Base-by-base conservation (phyloP, 2,329 filamentous ascomycete species). In the Nothophaeocryptopus gaeumannii region DNA sequence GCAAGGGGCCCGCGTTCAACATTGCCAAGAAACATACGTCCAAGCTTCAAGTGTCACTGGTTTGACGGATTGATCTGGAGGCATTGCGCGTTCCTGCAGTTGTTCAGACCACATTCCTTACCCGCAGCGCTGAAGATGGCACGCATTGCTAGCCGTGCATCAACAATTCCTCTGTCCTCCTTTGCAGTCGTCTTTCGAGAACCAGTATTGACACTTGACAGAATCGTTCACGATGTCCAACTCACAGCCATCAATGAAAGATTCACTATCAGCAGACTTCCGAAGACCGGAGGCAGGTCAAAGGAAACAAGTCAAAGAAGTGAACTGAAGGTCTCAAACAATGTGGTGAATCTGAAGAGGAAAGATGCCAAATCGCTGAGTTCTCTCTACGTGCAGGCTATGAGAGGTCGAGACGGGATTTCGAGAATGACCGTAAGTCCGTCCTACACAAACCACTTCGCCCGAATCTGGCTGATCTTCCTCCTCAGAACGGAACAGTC, bases 321-420 rank as follows among this genome's bases (percentile, higher is more conserved):
- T 7, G 55, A 59, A 35, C 47, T 63, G 43, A 51, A 58, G 39
- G 43, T 63, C n/a, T 58, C 59, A 8, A 48, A 57, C 7, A 60
- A 64, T 49, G 56, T 62, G 14, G 44, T 64, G 9, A 34, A 50
- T 26, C 48, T 66, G 34, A 58, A 47, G 35, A 50, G 47, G 2
- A 39, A 46, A 9, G 47, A 58, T 31, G 54, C 50, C 12, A 54
- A 35, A 26, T 63, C 62, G 4, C 15, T 60, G 32, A 64, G 63
- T 47, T 58, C 62, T 5, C 47, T 51, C 13, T 64, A 62, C 35
- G 56, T 65, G 8, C 58, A 61, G 35, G 58, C 58, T 8, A 57
- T 66, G 49, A 45, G 50, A 45, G 50, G 61, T 39, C 32, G 47
- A 34, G n/a, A 44, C 51, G 57, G 54, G n/a, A 46, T 44, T n/a